Conservation (phyloP, 2,329 filamentous ascomycete genomes). For the Venturia nashicola region DNA sequence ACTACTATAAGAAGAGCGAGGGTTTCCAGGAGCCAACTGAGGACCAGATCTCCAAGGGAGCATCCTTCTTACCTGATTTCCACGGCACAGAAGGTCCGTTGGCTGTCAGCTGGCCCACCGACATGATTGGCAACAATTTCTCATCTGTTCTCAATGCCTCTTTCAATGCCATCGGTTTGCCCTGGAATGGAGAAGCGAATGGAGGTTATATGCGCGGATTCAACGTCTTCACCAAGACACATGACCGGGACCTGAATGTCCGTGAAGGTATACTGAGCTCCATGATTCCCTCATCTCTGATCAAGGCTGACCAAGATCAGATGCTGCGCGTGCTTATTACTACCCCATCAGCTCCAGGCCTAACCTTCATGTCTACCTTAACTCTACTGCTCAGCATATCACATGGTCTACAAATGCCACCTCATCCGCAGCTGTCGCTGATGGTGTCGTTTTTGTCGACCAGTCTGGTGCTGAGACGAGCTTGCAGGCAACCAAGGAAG, state of each 20-base stretch:
- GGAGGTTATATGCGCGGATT: not conserved
- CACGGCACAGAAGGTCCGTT: not conserved
- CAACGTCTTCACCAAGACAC: not conserved
- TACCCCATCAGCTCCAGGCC: not conserved
- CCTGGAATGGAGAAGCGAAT: not conserved
- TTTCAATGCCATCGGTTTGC: not conserved
- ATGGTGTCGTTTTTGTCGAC: not conserved
- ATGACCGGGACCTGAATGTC: not conserved
- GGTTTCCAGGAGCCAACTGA: not conserved
- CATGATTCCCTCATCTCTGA: not conserved
- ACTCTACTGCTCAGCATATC: not conserved
- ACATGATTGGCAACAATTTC: not conserved
- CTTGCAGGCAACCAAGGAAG: conserved; percentile 5
- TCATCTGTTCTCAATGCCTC: not conserved
- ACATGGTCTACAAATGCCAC: not conserved
- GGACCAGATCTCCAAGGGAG: not conserved
- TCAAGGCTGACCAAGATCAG: not conserved
- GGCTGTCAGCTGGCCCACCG: not conserved
- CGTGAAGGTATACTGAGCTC: not conserved
- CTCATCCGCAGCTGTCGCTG: not conserved
- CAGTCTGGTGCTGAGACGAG: not conserved
- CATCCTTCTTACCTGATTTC: not conserved
- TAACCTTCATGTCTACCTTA: not conserved
- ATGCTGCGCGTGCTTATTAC: not conserved
- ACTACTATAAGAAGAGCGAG: conserved; percentile 12